Base-by-base conservation (phyloP, 1,139 yeast species). In the Scheffersomyces titani region DNA sequence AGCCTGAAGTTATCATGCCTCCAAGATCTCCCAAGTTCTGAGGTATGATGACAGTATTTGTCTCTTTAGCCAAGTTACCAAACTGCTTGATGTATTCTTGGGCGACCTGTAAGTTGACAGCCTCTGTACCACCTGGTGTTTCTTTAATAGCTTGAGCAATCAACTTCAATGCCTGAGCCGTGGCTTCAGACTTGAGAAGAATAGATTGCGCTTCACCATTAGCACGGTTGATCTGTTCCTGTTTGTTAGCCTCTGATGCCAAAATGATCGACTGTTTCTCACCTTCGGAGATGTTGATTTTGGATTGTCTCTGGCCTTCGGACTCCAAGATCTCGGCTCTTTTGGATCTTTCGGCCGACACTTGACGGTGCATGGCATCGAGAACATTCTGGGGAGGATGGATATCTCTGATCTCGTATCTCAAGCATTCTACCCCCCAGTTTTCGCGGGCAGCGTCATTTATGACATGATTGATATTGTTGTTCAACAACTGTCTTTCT, bases 351-450 rank as follows among this genome's bases (percentile, higher is more conserved):
- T 91, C 97, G 40, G 96, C 96, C 56, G 89, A 83, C 11, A 91
- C 97, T 73, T 90, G 96, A 68, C 94, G 84, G 72, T 90, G 96
- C 97, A 90, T 90, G 48, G 96, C 96, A 65, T 89, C 94, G 65
- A 90, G 82, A n/a, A 90, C 97, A 64, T 89, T 89, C 50, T 82
- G 82, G 0, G 97, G 97, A 4, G 97, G 97, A 67, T 90, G 93
- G 57, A 91, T 90, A 69, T 91, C 97, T 67, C 93, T 83, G 72
- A 91, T 90, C 71, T 91, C 97, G 70, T 91, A 90, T 68, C 97
- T 83, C 63, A 91, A 78, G 69, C 97, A 91, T 65, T 85, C 83
- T 56, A 91, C 89, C 55, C 97, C 97, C 97, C 97, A 91, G 59
- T 76, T 77, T 52, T 85, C 92, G 55, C 77, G 78, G 13, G 97